phyloP scores from a whole-genome alignment of 2,329 filamentous ascomycete species.

The Endothia cerciana region DNA sequence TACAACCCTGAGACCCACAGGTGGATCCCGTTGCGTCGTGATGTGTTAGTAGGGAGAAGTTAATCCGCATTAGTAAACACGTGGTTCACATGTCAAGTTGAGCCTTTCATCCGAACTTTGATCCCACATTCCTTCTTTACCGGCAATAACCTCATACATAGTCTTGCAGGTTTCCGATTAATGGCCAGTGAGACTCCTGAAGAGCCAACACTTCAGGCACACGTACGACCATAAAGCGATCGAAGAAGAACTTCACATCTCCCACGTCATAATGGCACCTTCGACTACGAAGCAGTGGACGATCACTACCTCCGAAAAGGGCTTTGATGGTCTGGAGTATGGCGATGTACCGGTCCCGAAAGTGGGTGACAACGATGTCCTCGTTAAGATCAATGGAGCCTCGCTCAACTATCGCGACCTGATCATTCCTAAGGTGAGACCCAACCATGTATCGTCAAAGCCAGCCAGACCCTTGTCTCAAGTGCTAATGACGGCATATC shows the following conservation, averaged over 20 bases:
- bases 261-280: conserved; percentile 29
- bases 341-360: conserved; percentile 60
- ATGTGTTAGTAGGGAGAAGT: no score
- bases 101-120: background rate
- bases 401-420: conserved; percentile 61
- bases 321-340: conserved; percentile 64
- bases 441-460: background rate
- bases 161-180: background rate
- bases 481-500: background rate
- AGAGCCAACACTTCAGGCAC: no score
- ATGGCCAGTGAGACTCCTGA: background rate
- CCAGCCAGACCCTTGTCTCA: background rate
- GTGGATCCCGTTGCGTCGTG: no score
- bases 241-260: background rate
- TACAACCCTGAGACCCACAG: background rate
- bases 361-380: conserved; percentile 70
- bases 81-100: background rate
- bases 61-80: background rate
- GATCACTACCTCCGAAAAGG: conserved; percentile 52
- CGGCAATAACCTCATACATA: background rate
- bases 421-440: conserved; percentile 46
- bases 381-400: conserved; percentile 65
- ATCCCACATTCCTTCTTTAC: background rate
- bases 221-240: background rate
- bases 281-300: conserved; percentile 61